Base-by-base conservation (phyloP, 1,284 basidiomycete species). In the Fomitiporia mediterranea region DNA sequence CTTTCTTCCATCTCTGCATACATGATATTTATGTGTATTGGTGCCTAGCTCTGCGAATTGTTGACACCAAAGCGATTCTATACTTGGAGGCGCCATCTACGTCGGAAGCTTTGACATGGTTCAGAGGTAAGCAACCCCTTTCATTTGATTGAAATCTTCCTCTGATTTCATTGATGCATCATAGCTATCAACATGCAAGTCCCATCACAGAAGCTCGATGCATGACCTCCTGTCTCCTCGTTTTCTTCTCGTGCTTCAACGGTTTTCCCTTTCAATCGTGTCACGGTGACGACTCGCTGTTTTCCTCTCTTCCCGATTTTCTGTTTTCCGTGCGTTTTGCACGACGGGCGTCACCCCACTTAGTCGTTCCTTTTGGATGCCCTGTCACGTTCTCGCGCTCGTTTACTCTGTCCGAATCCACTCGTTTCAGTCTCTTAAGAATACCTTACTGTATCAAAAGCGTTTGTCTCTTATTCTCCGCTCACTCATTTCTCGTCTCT, bases 1-100 rank as follows among this genome's bases (percentile, higher is more conserved):
- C 64, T 62, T 64, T n/a, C n/a, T n/a, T n/a, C n/a, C n/a, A n/a
- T n/a, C n/a, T n/a, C n/a, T n/a, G n/a, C n/a, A n/a, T n/a, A n/a
- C n/a, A n/a, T n/a, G n/a, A n/a, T n/a, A n/a, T n/a, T n/a, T n/a
- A n/a, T n/a, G n/a, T n/a, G n/a, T n/a, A n/a, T n/a, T n/a, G n/a
- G n/a, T 2, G 7, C 64, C 13, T 43, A 91, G 90, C 84, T 54
- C 78, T 92, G 50, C 86, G 90, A 40, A 77, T 92, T 56, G 86
- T 91, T 53, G 90, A 93, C 65, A 89, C 90, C 70, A 91, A 91
- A 72, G 93, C 93, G 5, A 93, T 98, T 62, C 76, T 96, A 55
- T 98, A 98, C 71, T 92, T 98, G 65, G 89, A 91, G 66, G 89
- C 89, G 46, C 84, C 86, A 27, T 85, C 88, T 8, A 82, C 88